These are phyloP conservation scores for Fonsecaea pedrosoi DNA, from an alignment of 2,329 filamentous ascomycete genomes.

Conservation along the genomic window DNA sequence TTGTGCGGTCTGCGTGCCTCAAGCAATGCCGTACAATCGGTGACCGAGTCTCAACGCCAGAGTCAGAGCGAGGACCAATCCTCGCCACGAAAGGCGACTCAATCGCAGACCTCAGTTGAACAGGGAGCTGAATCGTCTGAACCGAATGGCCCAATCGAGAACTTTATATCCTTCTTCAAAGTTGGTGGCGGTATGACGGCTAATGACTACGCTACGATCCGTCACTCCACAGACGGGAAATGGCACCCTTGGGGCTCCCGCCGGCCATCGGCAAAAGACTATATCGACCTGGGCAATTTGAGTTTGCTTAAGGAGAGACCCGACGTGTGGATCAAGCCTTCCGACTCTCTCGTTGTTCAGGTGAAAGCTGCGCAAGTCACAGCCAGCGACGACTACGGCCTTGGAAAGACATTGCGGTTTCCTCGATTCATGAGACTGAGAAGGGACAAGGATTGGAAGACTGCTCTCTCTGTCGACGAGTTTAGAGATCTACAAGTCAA, in stretches of 20 bases:
- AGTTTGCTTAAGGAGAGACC: constrained; percentile 78
- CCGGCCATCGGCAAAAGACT: constrained; percentile 72
- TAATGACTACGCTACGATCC: constrained; percentile 82
- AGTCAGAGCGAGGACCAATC: constrained; percentile 42
- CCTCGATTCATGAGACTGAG: constrained; percentile 84
- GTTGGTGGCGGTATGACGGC: constrained; percentile 92
- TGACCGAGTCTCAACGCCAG: constrained; percentile 42
- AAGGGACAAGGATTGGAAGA: constrained; percentile 83
- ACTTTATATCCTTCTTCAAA: constrained; percentile 82
- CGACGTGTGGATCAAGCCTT: constrained; percentile 91
- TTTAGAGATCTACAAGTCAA: constrained; percentile 74
- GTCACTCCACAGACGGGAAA: constrained; percentile 85
- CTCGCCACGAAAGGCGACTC: constrained; percentile 39
- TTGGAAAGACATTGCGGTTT: constrained; percentile 81
- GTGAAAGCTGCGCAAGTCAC: constrained; percentile 86
- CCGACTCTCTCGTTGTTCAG: constrained; percentile 83
- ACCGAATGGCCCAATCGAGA: constrained; percentile 72
- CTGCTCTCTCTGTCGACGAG: constrained; percentile 76
- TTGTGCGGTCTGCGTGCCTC: constrained; percentile 85
- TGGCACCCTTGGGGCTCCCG: constrained; percentile 85
- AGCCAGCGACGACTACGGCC: constrained; percentile 77
- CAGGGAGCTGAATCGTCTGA: constrained; percentile 37
- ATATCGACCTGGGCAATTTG: constrained; percentile 77
- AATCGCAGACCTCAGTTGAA: constrained; percentile 28
- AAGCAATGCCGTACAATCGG: constrained; percentile 49